Evolutionary conservation across 176 grass and related monocot species (phyloP), one percentile per base, ranked within the genome.

Genomic region (Raddia distichophylla): DNA sequence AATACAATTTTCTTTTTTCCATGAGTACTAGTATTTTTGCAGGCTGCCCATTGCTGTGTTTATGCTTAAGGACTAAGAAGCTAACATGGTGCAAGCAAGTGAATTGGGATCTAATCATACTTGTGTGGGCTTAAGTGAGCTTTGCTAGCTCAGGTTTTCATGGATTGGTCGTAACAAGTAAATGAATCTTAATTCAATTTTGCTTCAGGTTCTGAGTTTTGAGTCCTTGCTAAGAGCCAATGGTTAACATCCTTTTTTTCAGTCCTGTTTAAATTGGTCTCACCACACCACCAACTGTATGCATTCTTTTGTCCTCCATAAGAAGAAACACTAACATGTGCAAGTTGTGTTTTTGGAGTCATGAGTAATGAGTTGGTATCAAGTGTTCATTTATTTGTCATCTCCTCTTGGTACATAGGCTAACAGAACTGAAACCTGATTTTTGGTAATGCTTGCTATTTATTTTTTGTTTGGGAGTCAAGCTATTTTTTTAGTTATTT

Each of bases 311-410:
- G 51, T 50, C 65, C 48, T 55, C 43, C 18, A 58, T 44, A 67
- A 79, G 67, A 88, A 73, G 74, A 67, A 60, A 77, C 63, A 14
- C 10, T 78, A 82, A 58, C 8, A 9, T 52, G 22, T 32, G 18
- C 52, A 67, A 43, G 67, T 51, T 83, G 32, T 60, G 48, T 56
- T 75, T 76, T 66, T 68, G 74, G 18, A 78, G 74, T 88, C 74
- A 65, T 65, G 43, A 73, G 74, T 88, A 66, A 65, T 65, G 32
- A 73, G 18, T 88, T 83, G 50, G 56, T 83, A 78, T 43, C 49
- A 74, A 50, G 34, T 84, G 64, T 79, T 27, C 64, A 55, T 84
- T 67, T 60, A 14, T n/a, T 6, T 88, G 44, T 67, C 37, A 67
- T 14, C 80, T 67, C 50, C 16, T 19, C 19, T 58, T 73, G 42